phyloP scores from a whole-genome alignment of 768 basidiomycete genomes.

The Cystobasidium ongulense region DNA sequence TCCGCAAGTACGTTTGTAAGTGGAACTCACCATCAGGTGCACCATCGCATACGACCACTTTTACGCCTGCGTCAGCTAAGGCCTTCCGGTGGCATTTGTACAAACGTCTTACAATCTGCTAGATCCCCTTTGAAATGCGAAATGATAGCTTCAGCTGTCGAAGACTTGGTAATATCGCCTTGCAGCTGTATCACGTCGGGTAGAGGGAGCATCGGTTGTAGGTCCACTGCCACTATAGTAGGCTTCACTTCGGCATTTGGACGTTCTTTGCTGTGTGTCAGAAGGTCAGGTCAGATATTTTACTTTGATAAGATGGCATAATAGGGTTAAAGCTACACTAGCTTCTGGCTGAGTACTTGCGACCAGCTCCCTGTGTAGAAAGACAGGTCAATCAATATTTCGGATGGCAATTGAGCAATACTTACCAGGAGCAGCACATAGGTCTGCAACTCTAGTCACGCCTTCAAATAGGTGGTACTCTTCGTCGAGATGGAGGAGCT shows the following conservation, averaged over 20 bases:
- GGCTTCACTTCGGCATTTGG: constrained; percentile 29
- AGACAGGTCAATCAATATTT: neutral
- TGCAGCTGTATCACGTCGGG: constrained; percentile 47
- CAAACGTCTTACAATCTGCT: constrained; percentile 42
- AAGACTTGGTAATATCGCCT: constrained; percentile 49
- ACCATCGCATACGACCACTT: constrained; percentile 50
- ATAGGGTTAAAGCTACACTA: constrained; percentile 37
- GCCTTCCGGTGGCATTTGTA: neutral
- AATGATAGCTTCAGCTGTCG: constrained; percentile 47
- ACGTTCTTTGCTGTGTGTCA: constrained; percentile 21
- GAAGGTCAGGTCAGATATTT: neutral
- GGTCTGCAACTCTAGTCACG: constrained; percentile 43
- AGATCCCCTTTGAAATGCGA: constrained; percentile 46
- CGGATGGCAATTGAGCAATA: neutral
- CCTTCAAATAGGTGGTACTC: constrained; percentile 41
- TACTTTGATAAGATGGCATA: neutral
- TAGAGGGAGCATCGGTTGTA: constrained; percentile 47
- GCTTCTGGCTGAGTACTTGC: constrained; percentile 46
- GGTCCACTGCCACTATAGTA: constrained; percentile 45
- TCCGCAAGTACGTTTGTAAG: neutral
- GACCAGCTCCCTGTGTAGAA: constrained; percentile 45
- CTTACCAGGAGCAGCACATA: constrained; percentile 44
- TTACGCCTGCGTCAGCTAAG: neutral
- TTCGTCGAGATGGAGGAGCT: constrained; percentile 44
- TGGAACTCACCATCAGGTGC: constrained; percentile 47